Evolutionary conservation across 2,329 filamentous ascomycete genomes (phyloP), one percentile per base, ranked within the genome.

Genomic region (Chrysoporthe austroafricana): DNA sequence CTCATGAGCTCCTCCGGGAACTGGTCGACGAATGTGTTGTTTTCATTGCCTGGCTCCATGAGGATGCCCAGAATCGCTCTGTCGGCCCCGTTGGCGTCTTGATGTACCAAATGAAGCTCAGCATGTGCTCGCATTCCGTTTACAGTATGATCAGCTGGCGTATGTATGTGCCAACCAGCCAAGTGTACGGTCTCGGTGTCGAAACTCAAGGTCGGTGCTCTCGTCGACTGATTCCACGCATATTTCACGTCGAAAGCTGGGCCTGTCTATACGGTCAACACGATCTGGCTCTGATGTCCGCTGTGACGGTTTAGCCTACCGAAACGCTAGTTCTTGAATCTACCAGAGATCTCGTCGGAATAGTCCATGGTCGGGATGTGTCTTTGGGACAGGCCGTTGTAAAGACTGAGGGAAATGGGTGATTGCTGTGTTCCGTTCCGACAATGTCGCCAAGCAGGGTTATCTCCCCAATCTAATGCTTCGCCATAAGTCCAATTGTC

Each of bases 401-500:
- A 72, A 42, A 80, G 74, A 9, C 73, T 75, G 8, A 85, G 78
- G 0, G 77, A 75, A 63, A 86, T 85, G 7, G 84, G 84, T 0
- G 82, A 81, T 72, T 85, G 83, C 66, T 83, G 79, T 0, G 81
- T 84, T 46, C 84, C 83, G 18, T 79, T 82, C 70, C 85, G 83
- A 76, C 84, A 85, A 26, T 80, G 73, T 14, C 59, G 52, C 16
- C 6, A 75, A 77, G 77, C 73, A 18, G 74, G 70, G 39, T 71
- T 76, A 36, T 73, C 74, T 14, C 77, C 79, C 80, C 80, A 82
- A 64, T 82, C 77, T 71, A 76, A 80, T 14, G 77, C 78, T 16
- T 75, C 75, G 61, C 77, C 76, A 64, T 79, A 80, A 8, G 73
- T 70, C 77, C 75, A 79, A 4, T 16, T 54, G 21, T 34, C 11